These are phyloP conservation scores for Cercospora zeina DNA, from an alignment of 2,329 filamentous ascomycete species.

Conservation along the genomic window DNA sequence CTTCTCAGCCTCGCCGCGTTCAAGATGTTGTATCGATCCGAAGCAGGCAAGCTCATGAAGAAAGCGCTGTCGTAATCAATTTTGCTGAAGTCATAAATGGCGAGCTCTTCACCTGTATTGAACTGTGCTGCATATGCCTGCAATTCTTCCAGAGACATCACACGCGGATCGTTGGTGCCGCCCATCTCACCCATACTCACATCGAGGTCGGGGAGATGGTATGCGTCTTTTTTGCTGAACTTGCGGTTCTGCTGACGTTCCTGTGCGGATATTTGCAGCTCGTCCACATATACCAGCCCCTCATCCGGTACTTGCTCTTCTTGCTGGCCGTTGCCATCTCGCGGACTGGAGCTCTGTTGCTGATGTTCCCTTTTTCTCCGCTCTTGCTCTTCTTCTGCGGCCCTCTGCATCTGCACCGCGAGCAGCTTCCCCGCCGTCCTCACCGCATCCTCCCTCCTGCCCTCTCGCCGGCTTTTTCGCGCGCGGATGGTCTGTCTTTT, in stretches of 20 bases:
- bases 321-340: conserved; percentile 56
- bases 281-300: conserved; percentile 85
- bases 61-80: conserved; percentile 97
- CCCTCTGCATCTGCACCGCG: conserved; percentile 89
- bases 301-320: conserved; percentile 68
- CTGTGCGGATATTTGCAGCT: conserved; percentile 74
- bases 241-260: conserved; percentile 72
- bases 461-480: conserved; percentile 78
- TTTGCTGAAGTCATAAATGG: conserved; percentile 89
- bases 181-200: conserved; percentile 80
- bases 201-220: conserved; percentile 86
- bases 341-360: conserved; percentile 32
- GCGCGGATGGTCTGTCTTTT: conserved; percentile 87
- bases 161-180: conserved; percentile 83
- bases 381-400: conserved; percentile 79
- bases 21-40: conserved; percentile 94
- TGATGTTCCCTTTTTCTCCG: conserved; percentile 55
- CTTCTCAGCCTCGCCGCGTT: conserved; percentile 89
- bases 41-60: conserved; percentile 84
- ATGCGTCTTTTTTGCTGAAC: conserved; percentile 90
- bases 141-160: conserved; percentile 93
- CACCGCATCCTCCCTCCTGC: conserved; percentile 86
- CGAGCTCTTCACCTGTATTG: conserved; percentile 84
- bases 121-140: conserved; percentile 94
- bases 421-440: conserved; percentile 88